Base-by-base conservation (phyloP, 306 rosid species). In the Cotoneaster glaucophyllus region DNA sequence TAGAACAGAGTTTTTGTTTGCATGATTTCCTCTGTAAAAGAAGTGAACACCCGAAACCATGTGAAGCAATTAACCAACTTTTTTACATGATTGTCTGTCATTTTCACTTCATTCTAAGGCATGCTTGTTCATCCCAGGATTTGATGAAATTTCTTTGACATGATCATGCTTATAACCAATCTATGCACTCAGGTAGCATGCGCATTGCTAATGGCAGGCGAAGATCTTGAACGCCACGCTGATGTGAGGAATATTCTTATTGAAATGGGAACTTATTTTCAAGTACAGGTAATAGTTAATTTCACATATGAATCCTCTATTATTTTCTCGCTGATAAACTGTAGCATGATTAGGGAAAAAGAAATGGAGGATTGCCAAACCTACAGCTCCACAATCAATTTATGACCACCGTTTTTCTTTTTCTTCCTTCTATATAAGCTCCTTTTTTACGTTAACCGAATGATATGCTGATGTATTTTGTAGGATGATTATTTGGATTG, bases 401-500 rank as follows among this genome's bases (percentile, higher is more conserved):
- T 70, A 31, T 32, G 18, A 72, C 15, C 34, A 53, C 56, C 39
- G 1, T 8, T 1, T 45, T 44, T 48, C 53, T 31, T 43, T 70
- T 19, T 32, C 22, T 66, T 11, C 31, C 67, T 66, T 44, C 59
- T 59, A 14, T 62, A 3, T 63, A 29, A 28, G 2, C 24, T 22
- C 43, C 41, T 54, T 28, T 63, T 21, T 32, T 7, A 14, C 13
- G 21, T 32, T 37, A 28, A 28, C 70, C 19, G 15, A 50, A 24
- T 48, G 8, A 44, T 19, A 32, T 25, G 22, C 59, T 50, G 11
- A 50, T 37, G 66, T 75, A 17, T 70, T 80, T 22, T 80, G 74
- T 74, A 95, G 99, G 99, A 95, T 89, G 99, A 95, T 81, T 92
- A 81, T 78, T 80, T 95, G 93, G 99, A 95, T 80, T 92, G 97